Base-by-base conservation (phyloP, 148 eudicot species). In the Cornus kousa region DNA sequence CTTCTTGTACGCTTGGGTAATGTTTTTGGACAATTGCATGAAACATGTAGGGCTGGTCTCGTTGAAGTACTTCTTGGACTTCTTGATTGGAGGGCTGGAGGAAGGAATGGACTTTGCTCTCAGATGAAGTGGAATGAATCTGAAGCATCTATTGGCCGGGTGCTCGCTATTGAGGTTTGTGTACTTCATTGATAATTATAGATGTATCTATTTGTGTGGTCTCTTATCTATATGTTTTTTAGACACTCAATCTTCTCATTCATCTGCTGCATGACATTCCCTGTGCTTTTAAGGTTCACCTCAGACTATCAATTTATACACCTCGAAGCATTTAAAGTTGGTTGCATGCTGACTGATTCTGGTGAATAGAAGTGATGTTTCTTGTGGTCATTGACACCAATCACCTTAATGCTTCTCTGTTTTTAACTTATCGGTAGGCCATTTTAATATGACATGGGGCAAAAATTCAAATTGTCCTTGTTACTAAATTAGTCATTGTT, bases 81-180 rank as follows among this genome's bases (percentile, higher is more conserved):
- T 83, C 98, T 96, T 86, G 99, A 96, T 83, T 96, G 98, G 98
- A 88, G 98, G 86, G 99, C 99, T 78, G 99, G 98, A 65, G 98
- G 99, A 79, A 90, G 97, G 78, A 90, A 78, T 88, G 94, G 95
- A 57, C 86, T 96, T 73, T 90, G 89, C 84, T 85, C 99, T n/a
- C 98, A 96, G 81, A 96, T 96, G 99, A 93, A 96, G 83, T 96
- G 99, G 99, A 96, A 94, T 64, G 99, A 96, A 77, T 96, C 99
- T 69, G 99, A 96, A 92, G 99, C 99, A 83, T 91, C 99, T 48
- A 94, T 96, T 77, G 98, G 99, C 35, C 90, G 98, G 24, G 98
- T 96, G 67, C 95, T 96, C 83, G 99, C 99, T 67, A 86, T 96
- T 83, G 98, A 96, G 97, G 99, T 96, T 67, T 80, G 87, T 85